Conservation (phyloP, 176 grass and related monocot genomes). For the Aegilops speltoides region DNA sequence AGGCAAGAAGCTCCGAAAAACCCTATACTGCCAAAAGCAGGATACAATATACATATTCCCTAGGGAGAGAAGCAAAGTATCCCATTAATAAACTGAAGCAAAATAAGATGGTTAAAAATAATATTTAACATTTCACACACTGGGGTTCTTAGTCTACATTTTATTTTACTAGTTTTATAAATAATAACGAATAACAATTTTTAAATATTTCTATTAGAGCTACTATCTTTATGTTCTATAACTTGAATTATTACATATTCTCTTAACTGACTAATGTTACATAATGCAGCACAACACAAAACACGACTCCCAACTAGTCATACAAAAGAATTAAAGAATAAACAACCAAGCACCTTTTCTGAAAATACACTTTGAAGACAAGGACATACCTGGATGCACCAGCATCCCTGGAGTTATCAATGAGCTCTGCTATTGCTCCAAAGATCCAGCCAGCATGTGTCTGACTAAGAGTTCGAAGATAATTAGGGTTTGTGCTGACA, state of each 20-base stretch:
- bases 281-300: not conserved
- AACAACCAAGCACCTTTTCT: not conserved
- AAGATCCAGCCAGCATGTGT: constrained; percentile 86
- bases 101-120: not conserved
- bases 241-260: not conserved
- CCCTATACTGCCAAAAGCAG: not conserved
- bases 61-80: not conserved
- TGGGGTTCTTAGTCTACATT: not conserved
- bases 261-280: not conserved
- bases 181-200: not conserved
- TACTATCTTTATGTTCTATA: not conserved
- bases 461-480: constrained; percentile 75
- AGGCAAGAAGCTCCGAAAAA: not conserved
- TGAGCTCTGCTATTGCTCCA: constrained; percentile 83
- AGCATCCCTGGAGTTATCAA: constrained; percentile 91
- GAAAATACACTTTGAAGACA: constrained; percentile 19
- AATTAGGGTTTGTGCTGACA: constrained; percentile 64
- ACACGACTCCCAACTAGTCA: not conserved
- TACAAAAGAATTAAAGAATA: constrained; percentile 10
- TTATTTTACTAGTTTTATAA: not conserved
- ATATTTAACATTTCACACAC: not conserved
- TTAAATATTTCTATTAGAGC: not conserved
- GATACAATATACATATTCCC: not conserved
- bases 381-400: constrained; percentile 54
- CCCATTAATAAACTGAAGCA: not conserved